Base-by-base conservation (phyloP, 768 basidiomycete genomes). In the Polyporus arcularius region DNA sequence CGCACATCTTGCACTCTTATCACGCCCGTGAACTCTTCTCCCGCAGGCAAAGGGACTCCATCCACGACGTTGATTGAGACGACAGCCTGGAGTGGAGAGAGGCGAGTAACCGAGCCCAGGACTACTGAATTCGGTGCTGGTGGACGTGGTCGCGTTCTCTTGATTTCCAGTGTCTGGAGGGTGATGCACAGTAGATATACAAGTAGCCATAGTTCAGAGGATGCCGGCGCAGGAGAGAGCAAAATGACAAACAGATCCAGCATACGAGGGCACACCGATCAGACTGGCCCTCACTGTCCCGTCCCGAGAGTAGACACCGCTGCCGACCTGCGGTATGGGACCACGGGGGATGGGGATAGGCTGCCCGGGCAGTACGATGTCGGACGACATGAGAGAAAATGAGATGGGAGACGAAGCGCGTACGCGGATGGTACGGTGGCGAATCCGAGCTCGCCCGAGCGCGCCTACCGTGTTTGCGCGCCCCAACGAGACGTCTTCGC, bases 21-120 rank as follows among this genome's bases (percentile, higher is more conserved):
- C 21, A 96, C 88, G 4, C 94, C 94, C 0, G 83, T 86, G 67
- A 95, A 96, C 67, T 96, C 94, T 71, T 96, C 94, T 31, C 92
- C 91, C 8, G 79, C 75, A 40, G 92, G 87, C 49, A 95, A 78
- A 1, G 93, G 92, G 14, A 90, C 79, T 15, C 90, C 93, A 68
- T 97, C 94, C 42, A 96, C 93, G 7, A 94, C 89, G 26, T 87
- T 84, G 65, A 97, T 94, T 2, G 91, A 87, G 18, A 97, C 74
- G 55, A 86, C 80, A 1, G 94, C 95, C 72, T 96, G 92, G 60
- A 85, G 73, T 1, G 94, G 92, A 0, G 92, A 92, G 49, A 96
- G 78, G 12, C 94, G 87, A 5, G 88, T 90, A 32, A 97, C 82
- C 31, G 85, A 85, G 30, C 94, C 95, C 40, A 96, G 82, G 30